Conservation (phyloP, 495 filamentous ascomycete genomes). For the Neurospora intermedia region DNA sequence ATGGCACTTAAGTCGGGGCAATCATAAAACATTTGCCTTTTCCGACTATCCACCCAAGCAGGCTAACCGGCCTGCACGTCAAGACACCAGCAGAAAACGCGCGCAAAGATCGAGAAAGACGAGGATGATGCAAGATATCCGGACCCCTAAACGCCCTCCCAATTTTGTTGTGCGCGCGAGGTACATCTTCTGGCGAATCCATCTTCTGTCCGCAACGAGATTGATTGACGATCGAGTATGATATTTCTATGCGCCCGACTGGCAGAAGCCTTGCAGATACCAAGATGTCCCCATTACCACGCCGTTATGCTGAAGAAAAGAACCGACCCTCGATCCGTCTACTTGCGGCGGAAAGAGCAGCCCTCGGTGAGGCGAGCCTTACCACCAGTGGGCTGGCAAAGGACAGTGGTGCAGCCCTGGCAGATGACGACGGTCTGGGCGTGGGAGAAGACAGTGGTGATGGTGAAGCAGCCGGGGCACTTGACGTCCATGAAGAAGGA, state of each 20-base stretch:
- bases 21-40: constrained; percentile 38
- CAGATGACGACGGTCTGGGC: constrained; percentile 99
- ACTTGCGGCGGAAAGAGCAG: constrained; percentile 99
- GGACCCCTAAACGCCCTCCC: constrained; percentile 58
- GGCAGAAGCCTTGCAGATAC: constrained; percentile 39
- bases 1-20: constrained; percentile 22
- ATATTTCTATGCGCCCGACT: constrained; percentile 41
- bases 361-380: constrained; percentile 97
- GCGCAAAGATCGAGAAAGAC: constrained; percentile 25
- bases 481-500: constrained; percentile 99
- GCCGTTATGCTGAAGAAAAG: constrained; percentile 38
- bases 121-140: constrained; percentile 73
- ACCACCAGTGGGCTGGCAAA: constrained; percentile 95
- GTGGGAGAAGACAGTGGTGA: constrained; percentile 99
- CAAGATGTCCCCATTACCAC: constrained; percentile 35
- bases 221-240: constrained; percentile 28
- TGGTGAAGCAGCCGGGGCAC: constrained; percentile 99
- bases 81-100: constrained; percentile 20
- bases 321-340: constrained; percentile 44
- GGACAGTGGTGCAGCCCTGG: constrained; percentile 90
- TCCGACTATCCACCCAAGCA: constrained; percentile 45
- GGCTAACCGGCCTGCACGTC: constrained; percentile 32
- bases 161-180: constrained; percentile 30
- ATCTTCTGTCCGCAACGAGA: constrained; percentile 64
- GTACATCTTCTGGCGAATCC: constrained; percentile 51